Evolutionary conservation across 2,329 filamentous ascomycete species (phyloP).

Genomic region (Beauveria caledonica): DNA sequence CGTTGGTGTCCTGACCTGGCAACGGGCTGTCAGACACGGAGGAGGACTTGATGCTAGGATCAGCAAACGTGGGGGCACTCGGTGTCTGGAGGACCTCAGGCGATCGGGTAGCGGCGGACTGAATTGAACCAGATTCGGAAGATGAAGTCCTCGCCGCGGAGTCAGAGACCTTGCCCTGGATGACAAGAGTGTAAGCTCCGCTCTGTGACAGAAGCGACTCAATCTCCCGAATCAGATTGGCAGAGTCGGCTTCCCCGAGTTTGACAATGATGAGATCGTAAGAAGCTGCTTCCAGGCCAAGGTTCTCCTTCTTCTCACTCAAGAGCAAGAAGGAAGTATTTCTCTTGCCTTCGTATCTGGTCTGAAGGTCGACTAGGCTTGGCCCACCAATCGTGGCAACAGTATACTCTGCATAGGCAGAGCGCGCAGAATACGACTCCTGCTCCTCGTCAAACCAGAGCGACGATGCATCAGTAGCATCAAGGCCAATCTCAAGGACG

Average conservation of each 20-base stretch:
- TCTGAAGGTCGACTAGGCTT: conserved; percentile 1
- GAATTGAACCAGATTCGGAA: not conserved
- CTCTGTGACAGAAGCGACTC: not conserved
- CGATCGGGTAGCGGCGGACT: not conserved
- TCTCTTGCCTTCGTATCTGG: not conserved
- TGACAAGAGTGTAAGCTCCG: not conserved
- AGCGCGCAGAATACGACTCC: not conserved
- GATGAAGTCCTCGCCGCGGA: not conserved
- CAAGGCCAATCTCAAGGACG: conserved; percentile 26
- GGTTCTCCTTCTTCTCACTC: not conserved
- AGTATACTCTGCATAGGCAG: not conserved
- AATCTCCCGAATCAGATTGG: not conserved
- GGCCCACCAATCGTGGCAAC: not conserved
- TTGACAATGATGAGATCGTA: not conserved
- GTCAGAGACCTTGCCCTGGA: not conserved
- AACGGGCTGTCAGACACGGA: not conserved
- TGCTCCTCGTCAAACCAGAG: conserved; percentile 19
- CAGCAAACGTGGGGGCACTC: not conserved
- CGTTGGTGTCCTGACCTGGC: not conserved
- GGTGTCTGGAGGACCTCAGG: not conserved
- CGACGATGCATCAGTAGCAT: conserved; percentile 15
- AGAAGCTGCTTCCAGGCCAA: not conserved
- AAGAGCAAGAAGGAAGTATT: not conserved
- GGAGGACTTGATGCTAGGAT: not conserved
- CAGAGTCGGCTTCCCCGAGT: not conserved